These are phyloP conservation scores for Dalbergia oliveri DNA, from an alignment of 306 rosid species.

Conservation along the genomic window DNA sequence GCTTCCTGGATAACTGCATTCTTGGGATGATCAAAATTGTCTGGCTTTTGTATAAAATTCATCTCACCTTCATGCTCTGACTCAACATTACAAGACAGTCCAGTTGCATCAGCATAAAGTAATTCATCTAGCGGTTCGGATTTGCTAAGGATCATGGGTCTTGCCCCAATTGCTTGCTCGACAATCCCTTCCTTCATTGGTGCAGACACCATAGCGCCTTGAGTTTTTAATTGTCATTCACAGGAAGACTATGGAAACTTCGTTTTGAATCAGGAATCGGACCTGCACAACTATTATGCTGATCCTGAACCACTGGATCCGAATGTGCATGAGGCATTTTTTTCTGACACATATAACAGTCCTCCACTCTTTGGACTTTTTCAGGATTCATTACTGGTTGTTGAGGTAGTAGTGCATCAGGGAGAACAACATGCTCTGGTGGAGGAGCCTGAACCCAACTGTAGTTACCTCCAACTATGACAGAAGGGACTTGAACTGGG, in stretches of 20 bases:
- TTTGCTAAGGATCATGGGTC: conserved; percentile 54
- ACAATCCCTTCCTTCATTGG: conserved; percentile 57
- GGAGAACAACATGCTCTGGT: conserved; percentile 57
- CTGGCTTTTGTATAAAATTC: conserved; percentile 47
- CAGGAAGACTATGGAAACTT: conserved; percentile 56
- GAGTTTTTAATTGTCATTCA: conserved; percentile 64
- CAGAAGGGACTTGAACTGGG: conserved; percentile 69
- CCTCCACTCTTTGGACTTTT: conserved; percentile 61
- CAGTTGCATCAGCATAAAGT: conserved; percentile 50
- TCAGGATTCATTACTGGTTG: conserved; percentile 64
- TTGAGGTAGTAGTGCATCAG: conserved; percentile 65
- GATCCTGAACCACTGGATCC: conserved; percentile 75
- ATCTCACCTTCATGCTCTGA: conserved; percentile 58
- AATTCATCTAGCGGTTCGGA: conserved; percentile 59
- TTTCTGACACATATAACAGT: conserved; percentile 85
- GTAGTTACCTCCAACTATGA: conserved; percentile 62
- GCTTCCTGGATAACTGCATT: conserved; percentile 52
- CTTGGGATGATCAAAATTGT: conserved; percentile 51
- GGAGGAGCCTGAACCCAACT: conserved; percentile 73
- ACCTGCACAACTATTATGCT: conserved; percentile 55
- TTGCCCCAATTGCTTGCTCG: conserved; percentile 67
- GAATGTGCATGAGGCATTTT: conserved; percentile 90
- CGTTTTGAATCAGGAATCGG: conserved; percentile 60
- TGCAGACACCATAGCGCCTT: conserved; percentile 60
- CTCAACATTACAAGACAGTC: conserved; percentile 44